Base-by-base conservation (phyloP, 208 protist genomes). In the Lotmaria passim region DNA sequence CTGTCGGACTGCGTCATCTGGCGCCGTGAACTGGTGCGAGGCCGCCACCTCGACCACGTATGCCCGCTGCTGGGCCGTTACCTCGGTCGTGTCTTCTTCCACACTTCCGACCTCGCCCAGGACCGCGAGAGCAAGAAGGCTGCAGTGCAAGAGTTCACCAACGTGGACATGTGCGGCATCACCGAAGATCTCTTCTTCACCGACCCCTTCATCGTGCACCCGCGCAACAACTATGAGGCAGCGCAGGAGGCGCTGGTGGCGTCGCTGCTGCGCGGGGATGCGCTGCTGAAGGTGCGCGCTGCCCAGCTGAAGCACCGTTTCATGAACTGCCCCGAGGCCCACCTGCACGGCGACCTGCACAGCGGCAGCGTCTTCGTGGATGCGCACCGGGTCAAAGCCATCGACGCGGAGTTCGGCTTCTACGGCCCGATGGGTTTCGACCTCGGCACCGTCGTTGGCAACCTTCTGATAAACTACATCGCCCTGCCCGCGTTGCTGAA, bases 271-370 rank as follows among this genome's bases (percentile, higher is more conserved):
- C 78, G 73, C 30, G 38, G 56, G 4, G 68, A 79, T 39, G 50
- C 69, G 23, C 44, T 43, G 30, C 59, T 73, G 34, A 56, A 52
- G 57, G 23, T 71, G 28, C 55, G 68, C 7, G 65, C 73, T 1
- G 78, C 78, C 1, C 73, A 79, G 63, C 78, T 73, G 46, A 80
- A 80, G 65, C 56, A 75, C 50, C 57, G 48, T 48, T 83, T 80
- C 56, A 83, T 83, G 78, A 83, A 72, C 44, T 58, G 57, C 55
- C 48, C 72, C 7, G 62, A 83, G 53, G 78, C 58, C 11, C 78
- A 80, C 69, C 56, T 83, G 38, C 73, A 75, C 64, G 73, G 66
- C 21, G 73, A 83, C 43, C 41, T 83, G 41, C 78, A 83, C 63
- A 73, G 69, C 43, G 73, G 68, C 65, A 75, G 72, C 59, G 52